These are phyloP conservation scores for Suillus spraguei DNA, from an alignment of 768 basidiomycete genomes.

Conservation along the genomic window DNA sequence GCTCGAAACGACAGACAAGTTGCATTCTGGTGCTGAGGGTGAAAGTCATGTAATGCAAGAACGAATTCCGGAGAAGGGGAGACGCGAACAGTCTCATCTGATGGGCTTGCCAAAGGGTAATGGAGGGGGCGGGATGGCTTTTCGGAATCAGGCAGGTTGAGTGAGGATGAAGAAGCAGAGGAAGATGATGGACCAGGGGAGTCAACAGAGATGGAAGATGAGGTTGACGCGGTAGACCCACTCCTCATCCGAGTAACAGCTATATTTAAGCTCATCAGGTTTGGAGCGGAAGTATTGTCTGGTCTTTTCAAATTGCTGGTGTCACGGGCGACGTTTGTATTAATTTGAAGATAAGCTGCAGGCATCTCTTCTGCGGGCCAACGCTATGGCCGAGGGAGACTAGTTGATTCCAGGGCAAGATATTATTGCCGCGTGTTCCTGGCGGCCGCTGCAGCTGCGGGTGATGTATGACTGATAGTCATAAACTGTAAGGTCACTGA, in stretches of 20 bases:
- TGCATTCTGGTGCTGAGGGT: constrained; percentile 65
- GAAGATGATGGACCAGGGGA: constrained; percentile 58
- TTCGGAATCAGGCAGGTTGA: constrained; percentile 38
- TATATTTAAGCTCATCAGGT: constrained; percentile 8
- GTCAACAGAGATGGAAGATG: constrained; percentile 57
- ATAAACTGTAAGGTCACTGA: constrained; percentile 5
- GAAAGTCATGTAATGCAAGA: constrained; percentile 90
- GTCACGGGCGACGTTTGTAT: constrained; percentile 43
- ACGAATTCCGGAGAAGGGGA: constrained; percentile 65
- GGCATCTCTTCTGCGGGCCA: constrained; percentile 36
- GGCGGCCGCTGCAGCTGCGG: background rate
- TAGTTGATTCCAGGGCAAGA: background rate
- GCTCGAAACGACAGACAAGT: constrained; percentile 89
- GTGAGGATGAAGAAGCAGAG: constrained; percentile 54
- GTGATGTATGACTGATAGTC: background rate
- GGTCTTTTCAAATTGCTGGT: constrained; percentile 35
- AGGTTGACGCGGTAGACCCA: constrained; percentile 56
- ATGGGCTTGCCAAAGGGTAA: constrained; percentile 36
- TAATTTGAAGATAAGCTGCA: constrained; percentile 48
- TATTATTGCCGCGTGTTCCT: background rate
- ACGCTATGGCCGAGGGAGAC: background rate
- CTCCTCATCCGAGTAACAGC: constrained; percentile 43
- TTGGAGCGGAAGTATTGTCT: constrained; percentile 29
- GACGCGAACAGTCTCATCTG: constrained; percentile 52
- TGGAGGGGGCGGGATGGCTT: constrained; percentile 28